phyloP scores from a whole-genome alignment of 305 asterid species.

The Fraxinus dipetala region DNA sequence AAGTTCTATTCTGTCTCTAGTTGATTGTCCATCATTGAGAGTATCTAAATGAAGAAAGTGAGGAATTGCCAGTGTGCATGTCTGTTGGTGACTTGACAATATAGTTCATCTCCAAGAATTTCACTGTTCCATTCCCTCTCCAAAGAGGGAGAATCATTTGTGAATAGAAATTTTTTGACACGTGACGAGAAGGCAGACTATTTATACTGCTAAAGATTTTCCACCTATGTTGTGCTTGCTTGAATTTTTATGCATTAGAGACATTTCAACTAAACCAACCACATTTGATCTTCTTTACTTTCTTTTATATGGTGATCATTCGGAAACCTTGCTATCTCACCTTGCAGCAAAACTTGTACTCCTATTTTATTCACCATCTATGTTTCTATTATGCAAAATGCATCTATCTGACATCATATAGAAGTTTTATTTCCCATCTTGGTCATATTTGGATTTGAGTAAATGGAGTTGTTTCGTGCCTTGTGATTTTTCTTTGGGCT shows the following conservation, averaged over 20 bases:
- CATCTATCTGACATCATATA: neutral
- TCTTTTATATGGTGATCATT: neutral
- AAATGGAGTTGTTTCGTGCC: neutral
- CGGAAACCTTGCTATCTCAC: neutral
- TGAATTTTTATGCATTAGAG: neutral
- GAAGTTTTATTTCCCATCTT: neutral
- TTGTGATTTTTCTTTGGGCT: neutral
- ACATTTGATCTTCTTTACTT: neutral
- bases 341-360: neutral
- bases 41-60: slow-evolving; percentile 9
- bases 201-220: slow-evolving; percentile 19
- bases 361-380: neutral
- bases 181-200: neutral
- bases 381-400: neutral
- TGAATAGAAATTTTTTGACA: neutral
- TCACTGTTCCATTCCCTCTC: neutral
- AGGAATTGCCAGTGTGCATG: neutral
- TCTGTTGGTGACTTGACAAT: neutral
- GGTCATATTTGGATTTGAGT: neutral
- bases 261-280: neutral
- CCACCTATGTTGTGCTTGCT: slow-evolving; percentile 9
- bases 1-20: slow-evolving; percentile 12
- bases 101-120: neutral
- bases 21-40: neutral
- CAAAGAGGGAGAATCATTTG: slow-evolving; percentile 3